A percentile compares a stretch with the other conserved stretches of the same genome.
Evolutionary conservation across 2,329 filamentous ascomycete species (phyloP).

Genomic region (Colletotrichum phormii): DNA sequence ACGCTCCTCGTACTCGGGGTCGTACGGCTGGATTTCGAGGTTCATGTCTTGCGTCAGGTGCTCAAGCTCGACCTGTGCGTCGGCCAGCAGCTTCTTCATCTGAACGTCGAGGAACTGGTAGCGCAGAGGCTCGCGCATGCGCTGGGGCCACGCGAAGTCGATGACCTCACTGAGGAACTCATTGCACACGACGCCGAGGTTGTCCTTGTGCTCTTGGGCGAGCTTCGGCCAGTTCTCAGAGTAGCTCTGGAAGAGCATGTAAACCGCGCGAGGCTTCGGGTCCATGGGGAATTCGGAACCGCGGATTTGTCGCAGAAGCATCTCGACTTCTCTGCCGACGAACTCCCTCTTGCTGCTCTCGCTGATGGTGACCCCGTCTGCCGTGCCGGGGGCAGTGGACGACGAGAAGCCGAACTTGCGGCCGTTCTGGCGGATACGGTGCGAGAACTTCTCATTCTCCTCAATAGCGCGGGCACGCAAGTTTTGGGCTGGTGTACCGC

Average conservation of each 20-base stretch:
- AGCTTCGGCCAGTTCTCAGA: constrained; percentile 64
- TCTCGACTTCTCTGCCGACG: constrained; percentile 60
- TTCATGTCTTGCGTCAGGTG: constrained; percentile 62
- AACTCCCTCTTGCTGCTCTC: constrained; percentile 60
- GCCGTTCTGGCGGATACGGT: constrained; percentile 61
- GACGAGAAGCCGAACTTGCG: constrained; percentile 59
- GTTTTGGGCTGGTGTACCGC: constrained; percentile 63
- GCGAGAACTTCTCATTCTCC: constrained; percentile 62
- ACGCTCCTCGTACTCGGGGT: constrained; percentile 64
- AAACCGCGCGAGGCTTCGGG: constrained; percentile 63
- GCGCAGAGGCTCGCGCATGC: constrained; percentile 63
- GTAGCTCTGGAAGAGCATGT: constrained; percentile 66
- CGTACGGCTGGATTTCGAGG: constrained; percentile 64
- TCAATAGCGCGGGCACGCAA: constrained; percentile 62
- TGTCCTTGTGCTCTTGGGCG: constrained; percentile 65
- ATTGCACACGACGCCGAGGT: constrained; percentile 64
- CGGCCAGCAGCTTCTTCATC: constrained; percentile 59
- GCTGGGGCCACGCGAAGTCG: constrained; percentile 60
- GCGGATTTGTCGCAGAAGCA: constrained; percentile 60
- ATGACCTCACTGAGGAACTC: constrained; percentile 65
- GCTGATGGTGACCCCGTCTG: constrained; percentile 43
- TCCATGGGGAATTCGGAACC: constrained; percentile 65
- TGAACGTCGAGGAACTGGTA: constrained; percentile 61
- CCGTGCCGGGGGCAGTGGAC: constrained; percentile 20
- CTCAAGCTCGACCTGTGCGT: constrained; percentile 58